Percentiles rank a stretch among this genome's conserved stretches.
Evolutionary conservation across 1,139 yeast species (phyloP).

Genomic region (Lodderomyces elongisporus): DNA sequence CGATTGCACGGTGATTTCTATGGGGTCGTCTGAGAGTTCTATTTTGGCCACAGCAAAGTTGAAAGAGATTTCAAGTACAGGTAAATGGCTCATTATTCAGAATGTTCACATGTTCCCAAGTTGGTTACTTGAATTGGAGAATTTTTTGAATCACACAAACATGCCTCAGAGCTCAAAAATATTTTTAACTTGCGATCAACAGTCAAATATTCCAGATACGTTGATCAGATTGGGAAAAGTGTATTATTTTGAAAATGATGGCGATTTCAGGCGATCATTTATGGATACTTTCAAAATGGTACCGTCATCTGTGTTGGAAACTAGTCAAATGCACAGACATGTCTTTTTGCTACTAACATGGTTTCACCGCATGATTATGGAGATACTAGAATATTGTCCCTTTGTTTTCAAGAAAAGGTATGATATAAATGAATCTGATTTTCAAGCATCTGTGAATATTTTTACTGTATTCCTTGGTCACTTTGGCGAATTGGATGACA

Average conservation of each 20-base stretch:
- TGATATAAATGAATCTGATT: conserved; percentile 75
- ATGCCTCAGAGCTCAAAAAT: conserved; percentile 37
- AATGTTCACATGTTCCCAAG: conserved; percentile 67
- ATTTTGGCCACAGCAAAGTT: conserved; percentile 53
- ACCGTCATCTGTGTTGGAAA: conserved; percentile 15
- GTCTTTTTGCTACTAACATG: conserved; percentile 57
- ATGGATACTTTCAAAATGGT: conserved; percentile 35
- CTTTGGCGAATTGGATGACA: conserved; percentile 28
- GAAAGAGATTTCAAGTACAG: conserved; percentile 37
- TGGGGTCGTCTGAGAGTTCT: conserved; percentile 73
- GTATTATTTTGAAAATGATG: conserved; percentile 55
- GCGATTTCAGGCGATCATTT: conserved; percentile 53
- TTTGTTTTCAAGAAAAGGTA: conserved; percentile 57
- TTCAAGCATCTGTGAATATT: conserved; percentile 30
- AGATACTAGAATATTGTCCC: conserved; percentile 56
- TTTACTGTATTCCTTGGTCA: background rate
- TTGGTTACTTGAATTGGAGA: conserved; percentile 58
- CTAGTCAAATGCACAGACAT: conserved; percentile 41
- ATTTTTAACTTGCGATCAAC: conserved; percentile 55
- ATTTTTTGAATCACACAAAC: conserved; percentile 28
- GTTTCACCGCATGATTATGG: conserved; percentile 63
- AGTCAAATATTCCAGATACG: conserved; percentile 45
- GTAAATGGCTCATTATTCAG: conserved; percentile 70
- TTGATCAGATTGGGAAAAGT: conserved; percentile 50
- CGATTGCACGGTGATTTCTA: conserved; percentile 47